Evolutionary conservation across 306 rosid genomes (phyloP).

Genomic region (Begonia masoniana): DNA sequence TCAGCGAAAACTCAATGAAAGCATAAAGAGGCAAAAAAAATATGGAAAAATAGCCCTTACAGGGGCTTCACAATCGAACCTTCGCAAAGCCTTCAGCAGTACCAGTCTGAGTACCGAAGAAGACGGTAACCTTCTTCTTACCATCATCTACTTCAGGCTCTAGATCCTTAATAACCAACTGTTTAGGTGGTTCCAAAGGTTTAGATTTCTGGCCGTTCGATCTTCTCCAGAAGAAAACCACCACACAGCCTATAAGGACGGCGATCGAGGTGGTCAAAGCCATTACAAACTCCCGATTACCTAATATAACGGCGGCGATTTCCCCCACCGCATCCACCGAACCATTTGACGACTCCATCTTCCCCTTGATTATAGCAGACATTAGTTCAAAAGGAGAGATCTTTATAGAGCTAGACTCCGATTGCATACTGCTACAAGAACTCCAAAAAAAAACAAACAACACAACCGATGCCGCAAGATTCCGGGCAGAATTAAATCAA

Average conservation of each 20-base stretch:
- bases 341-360: slow-evolving; percentile 47
- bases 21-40: neutral
- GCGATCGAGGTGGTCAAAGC: slow-evolving; percentile 76
- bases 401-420: slow-evolving; percentile 52
- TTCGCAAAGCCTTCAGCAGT: slow-evolving; percentile 98
- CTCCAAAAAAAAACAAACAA: neutral
- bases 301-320: slow-evolving; percentile 37
- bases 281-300: slow-evolving; percentile 53
- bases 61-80: slow-evolving; percentile 20
- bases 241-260: slow-evolving; percentile 68
- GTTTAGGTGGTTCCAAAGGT: slow-evolving; percentile 35
- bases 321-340: slow-evolving; percentile 32
- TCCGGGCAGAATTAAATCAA: slow-evolving; percentile 7
- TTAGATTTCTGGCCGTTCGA: slow-evolving; percentile 29
- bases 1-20: neutral
- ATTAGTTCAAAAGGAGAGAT: slow-evolving; percentile 80
- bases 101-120: slow-evolving; percentile 97
- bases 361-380: slow-evolving; percentile 68
- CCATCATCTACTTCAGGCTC: slow-evolving; percentile 71
- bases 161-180: slow-evolving; percentile 21
- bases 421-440: slow-evolving; percentile 25
- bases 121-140: slow-evolving; percentile 63
- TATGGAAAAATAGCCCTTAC: neutral
- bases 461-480: slow-evolving; percentile 8
- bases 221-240: slow-evolving; percentile 70